phyloP scores from a whole-genome alignment of 345 rosid genomes.

The Ceriops tagal region DNA sequence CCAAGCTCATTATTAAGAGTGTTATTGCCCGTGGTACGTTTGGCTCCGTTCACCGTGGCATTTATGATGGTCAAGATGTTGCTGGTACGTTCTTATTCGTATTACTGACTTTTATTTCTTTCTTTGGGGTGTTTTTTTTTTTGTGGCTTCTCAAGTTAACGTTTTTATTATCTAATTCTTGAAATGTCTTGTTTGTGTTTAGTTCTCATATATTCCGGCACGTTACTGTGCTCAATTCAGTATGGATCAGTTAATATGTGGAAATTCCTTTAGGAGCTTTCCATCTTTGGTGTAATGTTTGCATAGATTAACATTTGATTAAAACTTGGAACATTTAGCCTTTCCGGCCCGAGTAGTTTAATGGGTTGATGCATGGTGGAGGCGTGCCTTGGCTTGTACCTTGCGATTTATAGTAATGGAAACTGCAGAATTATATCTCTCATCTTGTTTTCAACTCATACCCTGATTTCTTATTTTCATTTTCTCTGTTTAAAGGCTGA shows the following conservation, averaged over 20 bases:
- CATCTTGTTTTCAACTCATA: too few species aligned
- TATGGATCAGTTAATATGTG: not conserved
- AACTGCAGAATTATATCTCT: too few species aligned
- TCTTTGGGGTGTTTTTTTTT: not conserved
- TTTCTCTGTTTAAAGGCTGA: too few species aligned
- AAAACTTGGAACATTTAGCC: conserved; percentile 10
- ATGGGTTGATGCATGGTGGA: too few species aligned
- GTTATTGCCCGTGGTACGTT: conserved; percentile 35
- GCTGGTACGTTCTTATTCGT: conserved; percentile 20
- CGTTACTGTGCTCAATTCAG: not conserved
- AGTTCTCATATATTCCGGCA: too few species aligned
- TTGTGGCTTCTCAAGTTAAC: not conserved
- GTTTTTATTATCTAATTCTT: not conserved
- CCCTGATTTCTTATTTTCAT: too few species aligned
- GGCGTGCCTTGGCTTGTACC: not conserved
- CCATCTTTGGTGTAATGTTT: not conserved
- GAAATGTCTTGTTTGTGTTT: not conserved
- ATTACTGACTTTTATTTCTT: not conserved
- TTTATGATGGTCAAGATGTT: conserved; percentile 37
- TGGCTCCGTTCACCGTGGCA: conserved; percentile 34
- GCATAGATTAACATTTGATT: not conserved
- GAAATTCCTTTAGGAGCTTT: conserved; percentile 5
- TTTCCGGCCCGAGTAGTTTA: not conserved
- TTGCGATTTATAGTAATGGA: not conserved
- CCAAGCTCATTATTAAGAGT: conserved; percentile 25